Evolutionary conservation across 441 rosid genomes (phyloP).

Genomic region (Metrosideros polymorpha): DNA sequence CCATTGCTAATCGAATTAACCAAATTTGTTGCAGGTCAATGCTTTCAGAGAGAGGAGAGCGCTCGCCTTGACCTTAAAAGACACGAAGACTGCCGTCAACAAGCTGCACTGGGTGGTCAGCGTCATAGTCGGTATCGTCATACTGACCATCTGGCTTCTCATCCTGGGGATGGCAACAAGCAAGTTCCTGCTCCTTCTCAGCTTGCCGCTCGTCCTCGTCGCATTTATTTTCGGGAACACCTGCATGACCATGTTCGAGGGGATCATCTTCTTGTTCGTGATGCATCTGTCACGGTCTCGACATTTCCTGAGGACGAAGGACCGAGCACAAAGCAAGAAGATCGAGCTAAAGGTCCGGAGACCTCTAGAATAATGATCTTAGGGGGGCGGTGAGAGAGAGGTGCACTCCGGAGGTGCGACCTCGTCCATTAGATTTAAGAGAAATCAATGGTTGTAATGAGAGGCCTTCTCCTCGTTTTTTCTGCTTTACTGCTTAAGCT

Average conservation of each 20-base stretch:
- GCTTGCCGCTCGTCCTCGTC: slow-evolving; percentile 61
- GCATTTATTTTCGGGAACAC: slow-evolving; percentile 81
- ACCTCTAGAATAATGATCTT: no score
- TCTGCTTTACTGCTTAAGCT: not conserved
- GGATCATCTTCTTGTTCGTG: slow-evolving; percentile 66
- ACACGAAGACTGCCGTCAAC: slow-evolving; percentile 78
- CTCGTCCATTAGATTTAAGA: no score
- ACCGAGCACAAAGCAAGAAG: no score
- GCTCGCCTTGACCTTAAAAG: slow-evolving; percentile 67
- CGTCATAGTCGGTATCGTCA: slow-evolving; percentile 27
- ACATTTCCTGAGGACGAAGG: no score
- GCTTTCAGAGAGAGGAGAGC: slow-evolving; percentile 80
- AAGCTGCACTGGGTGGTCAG: slow-evolving; percentile 57
- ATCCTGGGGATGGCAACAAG: slow-evolving; percentile 49
- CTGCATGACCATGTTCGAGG: slow-evolving; percentile 64
- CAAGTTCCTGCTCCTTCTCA: slow-evolving; percentile 32
- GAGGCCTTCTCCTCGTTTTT: no score
- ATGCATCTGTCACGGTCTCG: no score
- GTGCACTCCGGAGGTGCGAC: no score
- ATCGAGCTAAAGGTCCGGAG: no score
- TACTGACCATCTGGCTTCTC: slow-evolving; percentile 46
- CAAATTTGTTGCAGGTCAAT: slow-evolving; percentile 42
- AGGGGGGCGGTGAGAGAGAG: no score
- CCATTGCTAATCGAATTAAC: not conserved
- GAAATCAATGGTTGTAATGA: no score